These are phyloP conservation scores for Pleurotus salmoneostramineus DNA, from an alignment of 768 basidiomycete species.

Conservation along the genomic window DNA sequence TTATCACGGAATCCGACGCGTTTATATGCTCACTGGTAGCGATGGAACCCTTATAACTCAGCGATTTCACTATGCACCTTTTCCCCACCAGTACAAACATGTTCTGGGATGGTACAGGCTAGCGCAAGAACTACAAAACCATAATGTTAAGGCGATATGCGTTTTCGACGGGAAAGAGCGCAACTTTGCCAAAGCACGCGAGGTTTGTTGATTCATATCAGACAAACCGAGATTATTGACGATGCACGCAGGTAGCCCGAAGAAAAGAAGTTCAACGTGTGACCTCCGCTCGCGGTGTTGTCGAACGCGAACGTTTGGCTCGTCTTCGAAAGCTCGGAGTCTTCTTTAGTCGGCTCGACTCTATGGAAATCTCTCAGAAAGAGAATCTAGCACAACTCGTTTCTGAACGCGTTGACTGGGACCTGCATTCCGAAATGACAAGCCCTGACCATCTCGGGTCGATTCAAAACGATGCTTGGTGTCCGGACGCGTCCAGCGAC, in stretches of 20 bases:
- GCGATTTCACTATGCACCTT: constrained; percentile 69
- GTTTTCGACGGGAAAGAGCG: constrained; percentile 78
- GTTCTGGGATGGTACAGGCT: constrained; percentile 78
- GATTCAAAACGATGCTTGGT: neutral
- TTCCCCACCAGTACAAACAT: constrained; percentile 63
- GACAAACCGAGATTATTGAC: neutral
- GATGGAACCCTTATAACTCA: constrained; percentile 87
- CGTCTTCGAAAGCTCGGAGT: constrained; percentile 44
- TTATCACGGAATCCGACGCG: constrained; percentile 3
- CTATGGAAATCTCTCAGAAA: constrained; percentile 25
- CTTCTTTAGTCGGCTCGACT: constrained; percentile 34
- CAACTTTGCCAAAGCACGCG: constrained; percentile 61
- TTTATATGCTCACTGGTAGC: constrained; percentile 29
- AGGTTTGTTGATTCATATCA: constrained; percentile 40
- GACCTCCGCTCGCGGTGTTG: constrained; percentile 44
- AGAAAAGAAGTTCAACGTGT: constrained; percentile 47
- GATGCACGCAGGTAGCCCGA: constrained; percentile 43
- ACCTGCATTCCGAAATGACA: neutral
- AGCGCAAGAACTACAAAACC: constrained; percentile 54
- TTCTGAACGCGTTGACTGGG: constrained; percentile 17
- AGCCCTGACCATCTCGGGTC: neutral
- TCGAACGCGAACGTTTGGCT: constrained; percentile 56
- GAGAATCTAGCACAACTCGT: constrained; percentile 15
- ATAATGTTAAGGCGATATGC: constrained; percentile 59
- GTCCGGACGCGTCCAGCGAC: neutral